Base-by-base conservation (phyloP, 495 filamentous ascomycete species). In the Penicillium roqueforti region DNA sequence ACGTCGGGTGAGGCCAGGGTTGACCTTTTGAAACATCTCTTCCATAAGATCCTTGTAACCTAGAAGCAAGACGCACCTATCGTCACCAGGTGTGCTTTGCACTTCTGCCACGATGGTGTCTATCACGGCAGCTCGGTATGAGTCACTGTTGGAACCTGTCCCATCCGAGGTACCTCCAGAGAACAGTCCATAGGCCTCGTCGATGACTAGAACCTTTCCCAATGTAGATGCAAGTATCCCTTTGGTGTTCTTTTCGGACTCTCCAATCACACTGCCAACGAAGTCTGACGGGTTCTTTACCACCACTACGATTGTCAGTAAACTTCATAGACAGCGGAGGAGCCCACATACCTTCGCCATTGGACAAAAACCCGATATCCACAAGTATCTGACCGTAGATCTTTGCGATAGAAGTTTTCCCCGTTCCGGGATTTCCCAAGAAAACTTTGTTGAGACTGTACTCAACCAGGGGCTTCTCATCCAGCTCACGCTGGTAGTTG, bases 71-170 rank as follows among this genome's bases (percentile, higher is more conserved):
- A 93, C 85, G 50, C 88, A 92, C 16, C 85, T 78, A 65, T 93
- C 88, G 31, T 91, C 88, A 0, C 87, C 86, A 0, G 88, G 85
- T 0, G 80, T 78, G 57, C 82, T 87, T 48, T 92, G 89, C 0
- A 95, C 82, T 53, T 93, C 87, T 0, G 88, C 86, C 3, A 92
- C 89, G n/a, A 93, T 84, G 0, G 89, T 92, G 4, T 90, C 85
- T 5, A 88, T 70, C 8, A 89, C 82, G 7, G 83, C 85, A 1
- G 76, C 83, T 57, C 80, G 85, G 72, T 75, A 91, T 0, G 66
- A 59, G 58, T 91, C 84, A 53, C 25, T 51, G n/a, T 50, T 41
- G 3, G 54, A 26, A n/a, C 61, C 62, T 28, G 46, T 51, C 13
- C 58, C 59, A 29, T 60, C 52, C 0, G 52, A 61, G 11, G 43